Base-by-base conservation (phyloP, 2,329 filamentous ascomycete species). In the Fusarium coffeatum region DNA sequence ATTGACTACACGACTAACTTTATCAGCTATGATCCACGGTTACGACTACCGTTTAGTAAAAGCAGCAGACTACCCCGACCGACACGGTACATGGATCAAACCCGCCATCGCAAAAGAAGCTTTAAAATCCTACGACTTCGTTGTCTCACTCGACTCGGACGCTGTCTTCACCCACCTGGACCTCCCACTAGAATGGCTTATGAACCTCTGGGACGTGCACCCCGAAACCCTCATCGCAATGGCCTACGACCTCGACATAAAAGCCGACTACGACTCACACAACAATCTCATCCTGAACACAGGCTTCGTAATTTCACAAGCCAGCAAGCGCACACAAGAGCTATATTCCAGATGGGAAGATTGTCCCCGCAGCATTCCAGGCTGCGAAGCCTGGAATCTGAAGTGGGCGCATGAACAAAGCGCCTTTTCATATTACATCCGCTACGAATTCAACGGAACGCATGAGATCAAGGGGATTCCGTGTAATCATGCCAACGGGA, bases 31-130 rank as follows among this genome's bases (percentile, higher is more conserved):
- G 71, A 83, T 85, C 49, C 84, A 85, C 71, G 83, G 83, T 8
- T 85, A 84, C 73, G 81, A 84, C 53, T 85, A 85, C 72, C 83
- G 83, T 34, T 80, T 84, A 55, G 79, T 85, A 30, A 81, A 79
- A 59, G 81, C 81, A 6, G 77, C 81, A 28, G 77, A 80, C 32
- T 81, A 82, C 55, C 67, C 74, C 3, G 79, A 81, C 54, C 81
- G 82, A 53, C 80, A 79, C 71, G 79, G 80, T 27, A 85, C 83
- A 18, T 86, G 84, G 84, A 80, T 82, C 41, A 82, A 83, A 65
- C 80, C 83, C 0, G 78, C 80, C 11, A 76, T 78, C 13, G 73
- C 84, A 27, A 75, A 76, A 40, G 75, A 82, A 22, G 77, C 81
- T 3, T 73, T 84, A 28, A 73, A 76, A 25, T 65, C 76, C 2